A percentile compares a stretch with the other conserved stretches of the same genome.
These are phyloP conservation scores for Talaromyces atroroseus DNA, from an alignment of 2,329 filamentous ascomycete species.

Conservation along the genomic window DNA sequence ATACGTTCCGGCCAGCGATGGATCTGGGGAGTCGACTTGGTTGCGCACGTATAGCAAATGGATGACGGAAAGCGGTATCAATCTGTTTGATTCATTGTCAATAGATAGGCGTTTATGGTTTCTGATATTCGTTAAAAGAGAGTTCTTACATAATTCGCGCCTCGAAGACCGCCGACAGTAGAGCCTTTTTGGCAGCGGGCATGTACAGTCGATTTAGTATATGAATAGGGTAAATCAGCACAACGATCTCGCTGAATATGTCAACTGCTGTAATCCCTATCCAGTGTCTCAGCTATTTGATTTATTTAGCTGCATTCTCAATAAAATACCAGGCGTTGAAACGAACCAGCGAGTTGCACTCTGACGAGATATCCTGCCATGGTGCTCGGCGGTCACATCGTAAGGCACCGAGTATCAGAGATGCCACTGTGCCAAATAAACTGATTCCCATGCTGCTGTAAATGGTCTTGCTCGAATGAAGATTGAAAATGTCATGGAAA, in stretches of 20 bases:
- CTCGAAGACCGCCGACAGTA: neutral
- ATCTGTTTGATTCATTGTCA: neutral
- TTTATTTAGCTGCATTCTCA: neutral
- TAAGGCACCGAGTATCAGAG: neutral
- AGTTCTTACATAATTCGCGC: neutral
- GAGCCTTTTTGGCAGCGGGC: neutral
- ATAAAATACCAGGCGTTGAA: neutral
- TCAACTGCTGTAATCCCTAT: neutral
- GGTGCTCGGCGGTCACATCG: neutral
- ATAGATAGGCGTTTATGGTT: too few species aligned
- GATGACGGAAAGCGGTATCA: neutral
- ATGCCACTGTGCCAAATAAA: neutral
- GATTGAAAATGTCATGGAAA: neutral
- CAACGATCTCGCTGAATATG: neutral
- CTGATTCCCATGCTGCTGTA: neutral
- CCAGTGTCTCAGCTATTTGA: neutral
- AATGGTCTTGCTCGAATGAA: neutral
- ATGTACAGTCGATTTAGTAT: neutral
- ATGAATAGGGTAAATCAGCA: neutral
- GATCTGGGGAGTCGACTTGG: neutral
- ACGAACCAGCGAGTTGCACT: neutral
- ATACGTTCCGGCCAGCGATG: neutral
- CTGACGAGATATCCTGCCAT: neutral
- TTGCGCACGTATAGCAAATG: neutral
- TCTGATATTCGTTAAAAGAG: neutral